Percentiles rank a stretch among this genome's conserved stretches.
Evolutionary conservation across 2,329 filamentous ascomycete species (phyloP).

Genomic region (Chaetomiaceae sp.): DNA sequence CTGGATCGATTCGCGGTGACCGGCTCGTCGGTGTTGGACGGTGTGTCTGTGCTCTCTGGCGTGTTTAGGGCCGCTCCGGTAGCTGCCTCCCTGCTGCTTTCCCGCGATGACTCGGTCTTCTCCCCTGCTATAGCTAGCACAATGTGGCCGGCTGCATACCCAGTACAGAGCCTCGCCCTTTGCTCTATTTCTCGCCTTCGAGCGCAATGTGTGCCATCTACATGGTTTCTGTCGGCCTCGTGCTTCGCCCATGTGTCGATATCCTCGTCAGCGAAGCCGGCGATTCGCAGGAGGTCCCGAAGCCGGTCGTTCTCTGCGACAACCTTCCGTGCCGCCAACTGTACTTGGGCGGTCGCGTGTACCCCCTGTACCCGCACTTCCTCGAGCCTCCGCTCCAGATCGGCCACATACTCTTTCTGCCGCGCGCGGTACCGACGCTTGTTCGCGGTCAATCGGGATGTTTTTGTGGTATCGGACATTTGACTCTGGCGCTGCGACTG

Average conservation of each 20-base stretch:
- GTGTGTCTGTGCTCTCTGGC: background rate
- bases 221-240: too few relatives aligned
- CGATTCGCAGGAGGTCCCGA: conserved; percentile 12
- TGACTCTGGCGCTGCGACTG: too few relatives aligned
- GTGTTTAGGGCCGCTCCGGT: background rate
- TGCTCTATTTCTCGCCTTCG: conserved; percentile 2
- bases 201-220: background rate
- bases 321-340: conserved; percentile 18
- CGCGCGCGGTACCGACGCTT: conserved; percentile 20
- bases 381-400: conserved; percentile 15
- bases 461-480: conserved; percentile 2
- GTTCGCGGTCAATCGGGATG: conserved; percentile 17
- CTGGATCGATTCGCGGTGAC: background rate
- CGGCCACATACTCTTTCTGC: conserved; percentile 20
- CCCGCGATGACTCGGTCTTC: background rate
- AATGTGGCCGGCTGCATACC: background rate
- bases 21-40: background rate
- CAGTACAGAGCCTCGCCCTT: background rate
- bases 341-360: conserved; percentile 17
- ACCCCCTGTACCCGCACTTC: conserved; percentile 15
- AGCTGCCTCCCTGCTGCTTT: background rate
- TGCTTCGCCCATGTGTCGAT: conserved; percentile 13
- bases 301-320: conserved; percentile 12
- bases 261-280: conserved; percentile 10
- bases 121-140: background rate